Evolutionary conservation across 2,329 filamentous ascomycete genomes (phyloP).

Genomic region (Fusarium drepaniforme): DNA sequence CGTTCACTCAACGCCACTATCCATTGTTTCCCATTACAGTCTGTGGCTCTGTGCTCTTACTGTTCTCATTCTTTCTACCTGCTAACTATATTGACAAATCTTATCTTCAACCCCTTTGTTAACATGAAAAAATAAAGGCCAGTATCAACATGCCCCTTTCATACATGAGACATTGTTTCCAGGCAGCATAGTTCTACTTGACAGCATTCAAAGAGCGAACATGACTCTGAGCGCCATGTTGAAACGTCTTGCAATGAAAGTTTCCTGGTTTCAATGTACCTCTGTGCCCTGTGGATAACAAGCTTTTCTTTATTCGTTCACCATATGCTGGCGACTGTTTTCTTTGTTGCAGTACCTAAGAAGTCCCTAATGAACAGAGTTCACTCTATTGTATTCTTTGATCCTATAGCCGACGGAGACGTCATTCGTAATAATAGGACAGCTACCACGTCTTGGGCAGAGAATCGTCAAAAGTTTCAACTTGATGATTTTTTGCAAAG

Average conservation of each 20-base stretch:
- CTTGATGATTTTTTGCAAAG: not conserved
- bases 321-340: not conserved
- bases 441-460: not conserved
- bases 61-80: not conserved
- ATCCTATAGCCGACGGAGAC: rapidly evolving
- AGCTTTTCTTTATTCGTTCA: not conserved
- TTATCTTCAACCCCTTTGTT: not conserved
- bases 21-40: not conserved
- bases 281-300: not conserved
- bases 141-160: not conserved
- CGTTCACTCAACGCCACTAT: not conserved
- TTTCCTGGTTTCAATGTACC: not conserved
- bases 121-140: not conserved
- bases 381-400: too few species aligned
- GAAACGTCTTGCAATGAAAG: not conserved
- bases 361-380: not conserved
- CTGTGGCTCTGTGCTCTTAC: not conserved
- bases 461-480: not conserved
- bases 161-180: not conserved
- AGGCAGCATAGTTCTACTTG: not conserved
- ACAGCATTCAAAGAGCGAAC: not conserved
- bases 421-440: too few species aligned
- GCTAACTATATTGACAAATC: not conserved
- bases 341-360: not conserved
- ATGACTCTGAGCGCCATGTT: not conserved